Base-by-base conservation (phyloP, 1,284 basidiomycete genomes). In the Coniophora puteana region DNA sequence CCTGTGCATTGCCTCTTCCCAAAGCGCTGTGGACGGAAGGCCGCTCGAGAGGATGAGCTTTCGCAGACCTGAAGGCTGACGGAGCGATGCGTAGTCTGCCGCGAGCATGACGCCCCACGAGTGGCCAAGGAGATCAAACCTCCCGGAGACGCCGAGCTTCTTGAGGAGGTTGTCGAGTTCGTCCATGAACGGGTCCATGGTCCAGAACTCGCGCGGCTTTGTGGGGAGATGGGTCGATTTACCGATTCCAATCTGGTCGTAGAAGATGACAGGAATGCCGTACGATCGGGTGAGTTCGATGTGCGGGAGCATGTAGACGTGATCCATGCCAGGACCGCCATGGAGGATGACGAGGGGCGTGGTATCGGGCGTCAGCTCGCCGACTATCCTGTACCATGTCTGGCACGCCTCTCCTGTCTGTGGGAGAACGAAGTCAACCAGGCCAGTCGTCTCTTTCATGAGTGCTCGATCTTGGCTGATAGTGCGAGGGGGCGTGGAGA, bases 281-380 rank as follows among this genome's bases (percentile, higher is more conserved):
- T 47, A 39, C 28, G 38, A 11, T n/a, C 35, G 21, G 14, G 40
- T 24, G 31, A 58, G 24, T 26, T 39, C 36, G 29, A 33, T 28
- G 26, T 53, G 48, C 20, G 55, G 45, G 23, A 45, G n/a, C 28
- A 54, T 25, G 36, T 52, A 58, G 33, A 49, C 29, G n/a, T 56
- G 51, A 14, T 49, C 49, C 42, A 57, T 42, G 38, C 58, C 54
- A 13, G 59, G 61, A 2, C 69, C 69, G 30, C 67, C 66, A 43
- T 68, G 66, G 5, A 69, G 48, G 20, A 54, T 50, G 46, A 69
- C 48, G 28, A 68, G 56, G 12, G 66, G 64, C 4, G 39, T 50
- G 2, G 36, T 27, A 4, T 43, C 30, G 4, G 48, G 41, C 6
- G 42, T 34, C 32, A 66, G 54, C 43, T 61, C 53, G 13, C 67